Base-by-base conservation (phyloP, 352 stramenopile species). In the Pythium phragmitis region DNA sequence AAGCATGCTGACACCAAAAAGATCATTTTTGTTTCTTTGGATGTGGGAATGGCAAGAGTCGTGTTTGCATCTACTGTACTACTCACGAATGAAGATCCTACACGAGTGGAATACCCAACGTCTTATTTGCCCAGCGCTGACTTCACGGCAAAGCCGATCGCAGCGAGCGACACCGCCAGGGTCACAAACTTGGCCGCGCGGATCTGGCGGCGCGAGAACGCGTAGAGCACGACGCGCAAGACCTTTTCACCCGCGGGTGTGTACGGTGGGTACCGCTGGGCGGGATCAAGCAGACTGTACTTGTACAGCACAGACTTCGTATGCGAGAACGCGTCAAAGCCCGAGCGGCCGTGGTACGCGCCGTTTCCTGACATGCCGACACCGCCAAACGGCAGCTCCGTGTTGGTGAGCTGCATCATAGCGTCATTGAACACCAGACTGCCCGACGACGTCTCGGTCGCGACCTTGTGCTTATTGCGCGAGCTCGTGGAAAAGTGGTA, bases 311-410 rank as follows among this genome's bases (percentile, higher is more conserved):
- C 80, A 1, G 78, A 62, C 59, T 92, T 92, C 36, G 71, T 69
- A 67, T 94, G 84, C 14, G 80, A 85, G 54, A 95, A 93, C 9
- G 78, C 74, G n/a, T 88, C 63, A 47, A 97, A 96, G 34, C 82
- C 83, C 51, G 80, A 69, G 43, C 85, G 79, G 14, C 93, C 93
- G 60, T 96, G 87, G 66, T 96, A 97, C 1, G 70, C 63, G 14
- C 92, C 91, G 58, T 88, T 87, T 46, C 92, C 92, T 21, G 79
- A 95, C 30, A 47, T 64, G 21, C 72, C 72, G 2, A 79, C 69
- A 37, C 72, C 72, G n/a, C 72, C 72, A 53, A 79, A 79, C 17
- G 72, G 72, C 33, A 79, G 39, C 28, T 65, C 16, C 4, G 26
- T 19, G 56, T 79, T 79, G 11, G 61, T 39, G 37, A 76, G 50